These are phyloP conservation scores for Tephrocybe sp. DNA, from an alignment of 768 basidiomycete species.

Conservation along the genomic window DNA sequence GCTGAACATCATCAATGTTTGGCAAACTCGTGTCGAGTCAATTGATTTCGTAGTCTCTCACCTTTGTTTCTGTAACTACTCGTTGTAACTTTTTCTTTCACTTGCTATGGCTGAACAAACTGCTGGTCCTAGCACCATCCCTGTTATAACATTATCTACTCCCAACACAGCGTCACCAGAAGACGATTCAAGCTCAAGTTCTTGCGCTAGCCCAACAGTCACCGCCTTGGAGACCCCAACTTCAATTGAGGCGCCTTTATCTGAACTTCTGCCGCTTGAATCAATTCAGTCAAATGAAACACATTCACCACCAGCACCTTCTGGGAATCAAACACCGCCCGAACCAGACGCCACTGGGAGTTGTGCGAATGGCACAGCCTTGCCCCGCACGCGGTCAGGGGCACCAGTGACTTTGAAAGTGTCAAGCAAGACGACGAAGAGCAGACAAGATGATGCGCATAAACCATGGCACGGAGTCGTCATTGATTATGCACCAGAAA, in stretches of 20 bases:
- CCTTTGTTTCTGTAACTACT: neutral
- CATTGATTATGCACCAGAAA: constrained; percentile 11
- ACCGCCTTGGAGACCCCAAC: constrained; percentile 7
- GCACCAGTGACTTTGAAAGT: constrained; percentile 3
- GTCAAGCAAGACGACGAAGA: constrained; percentile 3
- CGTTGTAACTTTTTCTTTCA: neutral
- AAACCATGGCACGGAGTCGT: constrained; percentile 15
- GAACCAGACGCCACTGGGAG: neutral
- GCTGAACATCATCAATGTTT: neutral
- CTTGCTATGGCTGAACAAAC: constrained; percentile 9
- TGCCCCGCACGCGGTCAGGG: constrained; percentile 11
- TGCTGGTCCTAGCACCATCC: constrained; percentile 11
- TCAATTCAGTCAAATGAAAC: neutral
- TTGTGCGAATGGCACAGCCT: neutral
- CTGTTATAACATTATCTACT: constrained; percentile 9
- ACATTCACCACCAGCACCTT: neutral
- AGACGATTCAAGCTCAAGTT: constrained; percentile 8
- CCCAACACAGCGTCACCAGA: neutral
- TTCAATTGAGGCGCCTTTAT: constrained; percentile 2
- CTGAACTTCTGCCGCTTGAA: constrained; percentile 4
- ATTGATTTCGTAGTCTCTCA: neutral
- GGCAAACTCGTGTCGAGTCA: constrained; percentile 5
- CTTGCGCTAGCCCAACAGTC: constrained; percentile 4
- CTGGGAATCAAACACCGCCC: neutral
- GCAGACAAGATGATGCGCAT: neutral